A percentile compares a stretch with the other conserved stretches of the same genome.
phyloP scores from a whole-genome alignment of 495 filamentous ascomycete genomes.

The Alectoria sarmentosa region DNA sequence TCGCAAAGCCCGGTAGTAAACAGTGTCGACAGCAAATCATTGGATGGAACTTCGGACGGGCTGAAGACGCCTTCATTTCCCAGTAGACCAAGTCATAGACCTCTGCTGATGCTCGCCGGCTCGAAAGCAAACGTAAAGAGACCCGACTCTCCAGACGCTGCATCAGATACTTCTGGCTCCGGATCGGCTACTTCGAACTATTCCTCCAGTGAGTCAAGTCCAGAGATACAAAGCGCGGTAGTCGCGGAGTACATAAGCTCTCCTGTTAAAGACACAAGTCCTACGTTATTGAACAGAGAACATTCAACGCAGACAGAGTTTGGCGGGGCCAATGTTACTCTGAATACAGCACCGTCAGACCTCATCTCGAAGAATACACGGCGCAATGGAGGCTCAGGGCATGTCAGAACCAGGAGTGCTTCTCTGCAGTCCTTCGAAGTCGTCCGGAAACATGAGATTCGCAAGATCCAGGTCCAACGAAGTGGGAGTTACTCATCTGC shows the following conservation, averaged over 20 bases:
- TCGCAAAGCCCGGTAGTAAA: neutral
- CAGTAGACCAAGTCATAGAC: neutral
- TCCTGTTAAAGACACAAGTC: constrained; percentile 4
- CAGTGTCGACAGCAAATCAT: neutral
- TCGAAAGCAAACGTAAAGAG: neutral
- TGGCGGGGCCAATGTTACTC: constrained; percentile 2
- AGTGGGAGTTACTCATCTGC: constrained; percentile 21
- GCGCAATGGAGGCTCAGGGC: constrained; percentile 16
- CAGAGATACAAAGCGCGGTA: constrained; percentile 27
- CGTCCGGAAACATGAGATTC: constrained; percentile 17
- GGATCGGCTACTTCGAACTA: constrained; percentile 26
- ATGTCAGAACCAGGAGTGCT: constrained; percentile 20
- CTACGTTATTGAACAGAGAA: neutral
- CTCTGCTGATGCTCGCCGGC: constrained; percentile 1
- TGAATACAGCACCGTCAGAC: neutral
- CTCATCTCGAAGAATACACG: neutral
- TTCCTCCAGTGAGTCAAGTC: constrained; percentile 28
- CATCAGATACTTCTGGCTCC: constrained; percentile 21
- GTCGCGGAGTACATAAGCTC: constrained; percentile 26
- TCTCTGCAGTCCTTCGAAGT: constrained; percentile 20
- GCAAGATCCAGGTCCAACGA: constrained; percentile 17
- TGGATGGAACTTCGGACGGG: neutral
- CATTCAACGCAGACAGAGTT: constrained; percentile 17
- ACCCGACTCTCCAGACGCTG: neutral
- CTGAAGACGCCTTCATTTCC: neutral